Base-by-base conservation (phyloP, 2,329 filamentous ascomycete species). In the Penicillium sp. region DNA sequence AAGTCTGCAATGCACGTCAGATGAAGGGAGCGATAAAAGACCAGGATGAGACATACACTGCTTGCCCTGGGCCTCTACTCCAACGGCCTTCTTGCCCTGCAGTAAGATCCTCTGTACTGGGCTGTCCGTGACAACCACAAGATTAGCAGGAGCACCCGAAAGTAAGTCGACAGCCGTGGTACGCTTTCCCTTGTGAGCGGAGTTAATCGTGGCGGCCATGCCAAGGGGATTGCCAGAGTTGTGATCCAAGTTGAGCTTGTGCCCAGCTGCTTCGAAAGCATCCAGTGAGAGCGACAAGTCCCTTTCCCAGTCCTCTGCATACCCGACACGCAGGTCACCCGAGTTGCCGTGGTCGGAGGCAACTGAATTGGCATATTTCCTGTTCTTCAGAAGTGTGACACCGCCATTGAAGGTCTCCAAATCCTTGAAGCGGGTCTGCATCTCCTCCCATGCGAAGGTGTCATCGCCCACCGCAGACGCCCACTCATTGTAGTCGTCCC, bases 401-500 rank as follows among this genome's bases (percentile, higher is more conserved):
- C 73, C 62, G 0, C 69, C 67, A 54, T 84, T 75, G 60, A 82
- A 86, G 0, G 71, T 78, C 65, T 86, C 84, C 18, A 87, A 73
- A 16, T 66, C 69, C 57, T 81, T 80, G 62, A 80, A 82, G 0
- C 80, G 74, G 3, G 68, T 56, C 54, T 82, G 75, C 29, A 83
- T 80, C 41, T 75, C 71, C 2, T 79, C 69, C 85, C 84, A 88
- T 3, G 62, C 59, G 67, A 80, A 88, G 0, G 71, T 65, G 5
- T 83, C 77, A 59, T 88, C 85, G 0, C 71, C 82, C 0, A 83
- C 79, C 2, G 80, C 57, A 0, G 75, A 70, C 1, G 83, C 83
- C 83, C 85, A 87, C 50, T 82, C 77, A 29, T 88, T 78, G 56
- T 84, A 87, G 59, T 88, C 86, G 49, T 83, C 82, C 1, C 74